Evolutionary conservation across 257 asterid species (phyloP), one percentile per base, ranked within the genome.

Genomic region (Salvia rosmarinus): DNA sequence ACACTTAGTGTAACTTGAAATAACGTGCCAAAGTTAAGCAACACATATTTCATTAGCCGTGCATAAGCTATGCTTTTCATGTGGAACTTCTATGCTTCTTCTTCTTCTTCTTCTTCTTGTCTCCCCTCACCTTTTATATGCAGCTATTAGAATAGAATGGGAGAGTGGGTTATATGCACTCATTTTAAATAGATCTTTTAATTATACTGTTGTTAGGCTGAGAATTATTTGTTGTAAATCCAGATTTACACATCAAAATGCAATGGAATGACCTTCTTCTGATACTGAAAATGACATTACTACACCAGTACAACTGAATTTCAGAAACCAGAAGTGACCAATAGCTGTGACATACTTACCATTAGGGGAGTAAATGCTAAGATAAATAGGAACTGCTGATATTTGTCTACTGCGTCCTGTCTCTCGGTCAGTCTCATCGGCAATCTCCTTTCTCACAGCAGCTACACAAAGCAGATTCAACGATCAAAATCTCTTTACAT

Each of bases 391-490:
- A 76, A 89, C 90, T 2, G 83, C 62, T 13, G 96, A 89, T 61
- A 89, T 83, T 78, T 75, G 82, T 84, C 82, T 87, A 58, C 68
- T 17, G 34, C 95, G 95, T 44, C 96, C 92, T 3, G 95, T 89
- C 82, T 87, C 92, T 42, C 95, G 79, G 67, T 89, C 95, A 20
- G 96, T 89, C 82, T 89, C 96, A 72, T 87, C 96, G 40, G 89
- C 21, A 19, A 89, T 87, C 85, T 89, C 95, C 79, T 81, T 81
- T 78, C 92, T 80, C 49, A 83, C 95, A 76, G 90, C 85, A 82
- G 82, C 96, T 87, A 78, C 63, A 74, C 49, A 71, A 51, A 75
- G 40, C 67, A 64, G 52, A 58, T 44, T 44, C 52, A 71, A 19
- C n/a, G n/a, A 4, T 64, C n/a, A 12, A 46, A 28, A 52, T 54